A percentile compares a stretch with the other conserved stretches of the same genome.
phyloP scores from a whole-genome alignment of 371 early-diverging fungal species.

The Lichtheimia hyalospora region DNA sequence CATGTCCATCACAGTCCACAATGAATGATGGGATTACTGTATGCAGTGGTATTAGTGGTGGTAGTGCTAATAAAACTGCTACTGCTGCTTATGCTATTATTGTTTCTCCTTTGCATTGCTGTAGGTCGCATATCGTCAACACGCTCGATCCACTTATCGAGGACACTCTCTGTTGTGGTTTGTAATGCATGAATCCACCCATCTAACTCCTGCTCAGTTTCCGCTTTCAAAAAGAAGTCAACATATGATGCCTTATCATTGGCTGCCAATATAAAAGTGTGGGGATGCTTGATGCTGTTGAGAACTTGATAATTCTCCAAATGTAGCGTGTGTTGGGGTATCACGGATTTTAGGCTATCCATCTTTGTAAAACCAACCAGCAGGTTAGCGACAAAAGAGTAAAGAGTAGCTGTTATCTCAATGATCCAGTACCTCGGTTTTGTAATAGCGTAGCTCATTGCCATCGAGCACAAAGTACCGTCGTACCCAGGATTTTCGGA shows the following conservation, averaged over 20 bases:
- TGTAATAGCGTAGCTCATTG: slow-evolving; percentile 13
- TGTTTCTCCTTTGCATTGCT: too few relatives aligned
- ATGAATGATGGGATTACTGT: too few relatives aligned
- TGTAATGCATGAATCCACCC: slow-evolving; percentile 25
- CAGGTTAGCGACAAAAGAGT: not conserved
- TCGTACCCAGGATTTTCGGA: slow-evolving; percentile 14
- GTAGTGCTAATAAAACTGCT: too few relatives aligned
- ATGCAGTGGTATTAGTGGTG: too few relatives aligned
- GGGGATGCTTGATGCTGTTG: not conserved
- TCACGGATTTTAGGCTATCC: not conserved
- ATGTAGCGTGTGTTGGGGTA: slow-evolving; percentile 16
- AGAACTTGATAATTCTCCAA: slow-evolving; percentile 27
- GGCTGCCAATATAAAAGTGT: slow-evolving; percentile 26
- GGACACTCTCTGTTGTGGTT: slow-evolving; percentile 20
- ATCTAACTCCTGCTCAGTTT: slow-evolving; percentile 12
- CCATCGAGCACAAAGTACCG: slow-evolving; percentile 20
- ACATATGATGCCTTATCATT: slow-evolving; percentile 30
- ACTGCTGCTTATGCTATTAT: too few relatives aligned
- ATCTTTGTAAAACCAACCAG: not conserved
- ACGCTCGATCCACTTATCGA: slow-evolving; percentile 40
- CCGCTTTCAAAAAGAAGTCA: slow-evolving; percentile 32
- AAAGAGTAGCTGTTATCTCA: not conserved
- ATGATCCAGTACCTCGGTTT: slow-evolving; percentile 11
- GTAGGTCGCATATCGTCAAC: slow-evolving; percentile 14
- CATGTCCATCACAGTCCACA: too few relatives aligned